Percentiles rank a stretch among this genome's conserved stretches.
phyloP scores from a whole-genome alignment of 2,329 filamentous ascomycete species.

The Xylariales sp. region DNA sequence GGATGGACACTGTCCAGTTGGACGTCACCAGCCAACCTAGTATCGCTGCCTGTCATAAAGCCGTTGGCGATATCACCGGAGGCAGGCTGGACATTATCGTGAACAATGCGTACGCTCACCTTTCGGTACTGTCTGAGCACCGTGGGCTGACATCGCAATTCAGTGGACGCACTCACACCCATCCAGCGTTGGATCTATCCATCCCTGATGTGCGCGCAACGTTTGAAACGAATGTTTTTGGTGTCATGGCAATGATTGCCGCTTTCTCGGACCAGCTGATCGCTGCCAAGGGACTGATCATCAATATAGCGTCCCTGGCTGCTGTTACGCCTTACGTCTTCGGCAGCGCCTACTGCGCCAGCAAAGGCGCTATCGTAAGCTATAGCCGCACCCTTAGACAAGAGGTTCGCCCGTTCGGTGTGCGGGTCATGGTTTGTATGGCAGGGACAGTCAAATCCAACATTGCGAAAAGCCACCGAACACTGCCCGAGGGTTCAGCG shows the following conservation, averaged over 20 bases:
- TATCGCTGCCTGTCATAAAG: conserved; percentile 42
- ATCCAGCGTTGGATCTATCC: conserved; percentile 43
- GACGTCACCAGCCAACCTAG: conserved; percentile 50
- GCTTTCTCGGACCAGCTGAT: conserved; percentile 43
- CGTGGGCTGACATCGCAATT: neutral
- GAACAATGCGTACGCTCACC: conserved; percentile 49
- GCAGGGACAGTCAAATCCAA: conserved; percentile 49
- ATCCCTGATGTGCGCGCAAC: conserved; percentile 44
- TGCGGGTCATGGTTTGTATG: conserved; percentile 54
- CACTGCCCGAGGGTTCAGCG: conserved; percentile 40
- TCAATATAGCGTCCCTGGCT: conserved; percentile 50
- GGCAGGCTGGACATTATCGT: conserved; percentile 54
- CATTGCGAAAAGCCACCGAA: conserved; percentile 28
- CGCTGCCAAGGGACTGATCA: conserved; percentile 40
- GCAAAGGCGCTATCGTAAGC: conserved; percentile 48
- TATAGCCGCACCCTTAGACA: conserved; percentile 50
- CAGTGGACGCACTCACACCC: conserved; percentile 42
- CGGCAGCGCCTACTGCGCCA: conserved; percentile 49
- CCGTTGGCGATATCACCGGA: conserved; percentile 43
- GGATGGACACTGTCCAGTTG: conserved; percentile 45
- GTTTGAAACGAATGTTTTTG: conserved; percentile 52
- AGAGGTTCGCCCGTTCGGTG: conserved; percentile 48
- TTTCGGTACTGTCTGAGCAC: neutral
- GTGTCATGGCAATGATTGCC: conserved; percentile 47
- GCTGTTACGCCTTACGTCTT: conserved; percentile 49